Base-by-base conservation (phyloP, 2,329 filamentous ascomycete genomes). In the Fusarium caatingaense region DNA sequence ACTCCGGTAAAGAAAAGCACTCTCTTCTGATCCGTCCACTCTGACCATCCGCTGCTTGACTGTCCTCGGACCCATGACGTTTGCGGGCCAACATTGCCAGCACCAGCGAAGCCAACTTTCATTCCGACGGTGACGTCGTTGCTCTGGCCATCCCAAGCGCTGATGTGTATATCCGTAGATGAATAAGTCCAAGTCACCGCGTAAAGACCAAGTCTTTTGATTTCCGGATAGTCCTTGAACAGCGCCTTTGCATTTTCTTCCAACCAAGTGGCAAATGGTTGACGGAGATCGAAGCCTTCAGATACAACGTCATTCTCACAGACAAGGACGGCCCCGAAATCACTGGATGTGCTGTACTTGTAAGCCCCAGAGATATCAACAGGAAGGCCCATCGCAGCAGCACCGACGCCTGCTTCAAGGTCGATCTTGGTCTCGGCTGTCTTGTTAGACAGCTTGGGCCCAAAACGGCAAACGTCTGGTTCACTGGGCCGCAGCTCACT, bases 61-160 rank as follows among this genome's bases (percentile, higher is more conserved):
- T 48, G 18, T 5, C 27, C 45, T 15, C 45, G 11, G 3, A 48
- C 45, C 45, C 27, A 48, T 5, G 27, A 28, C 0, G 27, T 30
- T 4, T 48, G 8, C 3, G 27, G 27, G 7, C 45, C 45, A 1
- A 48, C 1, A 15, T 30, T 48, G 2, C 25, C 25, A 30, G 8
- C 45, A 21, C 45, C 25, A 21, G 45, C 18, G 12, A 48, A 7
- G n/a, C 45, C 45, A 5, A 21, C n/a, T 30, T 30, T 30, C 5
- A 30, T 5, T 2, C 25, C 25, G 27, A 48, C 25, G 11, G 45
- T 48, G 11, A 6, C 18, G 15, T 30, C 12, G 9, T 48, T 48
- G 0, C 27, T 48, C 3, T 48, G 0, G 5, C 18, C 45, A 20
- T 48, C 11, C 27, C 27, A 48, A 0, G n/a, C 27, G 20, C 27